Evolutionary conservation across 257 asterid genomes (phyloP).

Genomic region (Catharanthus roseus): DNA sequence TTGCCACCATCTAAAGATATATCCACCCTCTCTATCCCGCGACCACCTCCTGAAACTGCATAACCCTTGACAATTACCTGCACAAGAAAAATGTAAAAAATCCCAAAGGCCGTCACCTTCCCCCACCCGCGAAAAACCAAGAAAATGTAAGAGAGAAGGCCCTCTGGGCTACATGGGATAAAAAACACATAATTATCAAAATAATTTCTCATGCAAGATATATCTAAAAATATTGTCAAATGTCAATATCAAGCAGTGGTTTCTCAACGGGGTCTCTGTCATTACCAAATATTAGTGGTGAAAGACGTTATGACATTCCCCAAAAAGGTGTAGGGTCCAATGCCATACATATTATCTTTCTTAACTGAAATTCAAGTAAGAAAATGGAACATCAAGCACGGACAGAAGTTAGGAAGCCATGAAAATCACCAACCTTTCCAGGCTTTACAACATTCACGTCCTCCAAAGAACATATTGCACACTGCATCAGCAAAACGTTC

Average conservation of each 20-base stretch:
- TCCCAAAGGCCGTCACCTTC: no score
- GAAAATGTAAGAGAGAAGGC: background rate
- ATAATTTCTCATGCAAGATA: background rate
- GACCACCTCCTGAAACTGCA: constrained; percentile 94
- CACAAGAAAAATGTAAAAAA: constrained; percentile 6
- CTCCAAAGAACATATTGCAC: constrained; percentile 87
- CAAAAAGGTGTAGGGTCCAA: background rate
- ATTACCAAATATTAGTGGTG: background rate
- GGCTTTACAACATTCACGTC: constrained; percentile 56
- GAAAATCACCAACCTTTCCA: constrained; percentile 60
- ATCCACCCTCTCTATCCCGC: constrained; percentile 95
- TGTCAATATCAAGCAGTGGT: background rate
- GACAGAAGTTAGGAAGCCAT: background rate
- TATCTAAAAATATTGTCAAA: background rate
- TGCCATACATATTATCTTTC: background rate
- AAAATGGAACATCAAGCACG: background rate
- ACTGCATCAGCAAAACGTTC: constrained; percentile 49
- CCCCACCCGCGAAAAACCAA: no score
- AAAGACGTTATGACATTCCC: background rate
- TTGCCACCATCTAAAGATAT: constrained; percentile 81
- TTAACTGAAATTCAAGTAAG: background rate
- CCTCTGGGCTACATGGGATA: background rate
- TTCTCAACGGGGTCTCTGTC: background rate
- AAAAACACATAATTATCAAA: background rate
- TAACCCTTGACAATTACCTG: constrained; percentile 85